These are phyloP conservation scores for Xylogone sp. DNA, from an alignment of 2,329 filamentous ascomycete genomes.

Conservation along the genomic window DNA sequence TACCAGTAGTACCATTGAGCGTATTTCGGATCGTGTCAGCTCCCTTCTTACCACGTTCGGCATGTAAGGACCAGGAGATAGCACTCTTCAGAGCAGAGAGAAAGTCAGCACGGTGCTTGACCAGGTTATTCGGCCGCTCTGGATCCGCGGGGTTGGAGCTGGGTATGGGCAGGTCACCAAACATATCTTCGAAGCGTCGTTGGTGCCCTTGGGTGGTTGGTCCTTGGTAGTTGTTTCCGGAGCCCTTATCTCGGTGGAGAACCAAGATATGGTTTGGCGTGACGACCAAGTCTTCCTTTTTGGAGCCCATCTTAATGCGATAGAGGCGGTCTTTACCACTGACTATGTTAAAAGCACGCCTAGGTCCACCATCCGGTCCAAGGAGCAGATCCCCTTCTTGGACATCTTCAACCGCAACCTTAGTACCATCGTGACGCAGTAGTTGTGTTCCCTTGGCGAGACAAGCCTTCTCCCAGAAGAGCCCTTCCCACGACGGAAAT, in stretches of 20 bases:
- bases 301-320: conserved; percentile 39
- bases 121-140: too few relatives aligned
- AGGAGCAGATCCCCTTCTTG: conserved; percentile 44
- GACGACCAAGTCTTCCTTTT: conserved; percentile 44
- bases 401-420: conserved; percentile 44
- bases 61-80: too few relatives aligned
- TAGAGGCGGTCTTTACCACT: conserved; percentile 43
- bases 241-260: conserved; percentile 32
- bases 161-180: too few relatives aligned
- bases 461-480: conserved; percentile 77
- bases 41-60: too few relatives aligned
- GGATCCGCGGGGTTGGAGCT: too few relatives aligned
- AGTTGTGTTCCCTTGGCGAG: conserved; percentile 40
- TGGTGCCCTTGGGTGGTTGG: too few relatives aligned
- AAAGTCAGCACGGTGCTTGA: too few relatives aligned
- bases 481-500: conserved; percentile 93
- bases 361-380: conserved; percentile 43
- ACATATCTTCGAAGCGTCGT: too few relatives aligned
- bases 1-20: too few relatives aligned
- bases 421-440: conserved; percentile 38
- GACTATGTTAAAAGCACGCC: conserved; percentile 46
- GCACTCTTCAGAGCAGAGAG: too few relatives aligned
- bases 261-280: conserved; percentile 46
- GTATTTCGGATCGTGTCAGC: too few relatives aligned
- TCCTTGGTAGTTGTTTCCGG: conserved; percentile 7